A percentile compares a stretch with the other conserved stretches of the same genome.
Conservation (phyloP, 192 early-diverging fungal genomes). For the Gigaspora rosea region DNA sequence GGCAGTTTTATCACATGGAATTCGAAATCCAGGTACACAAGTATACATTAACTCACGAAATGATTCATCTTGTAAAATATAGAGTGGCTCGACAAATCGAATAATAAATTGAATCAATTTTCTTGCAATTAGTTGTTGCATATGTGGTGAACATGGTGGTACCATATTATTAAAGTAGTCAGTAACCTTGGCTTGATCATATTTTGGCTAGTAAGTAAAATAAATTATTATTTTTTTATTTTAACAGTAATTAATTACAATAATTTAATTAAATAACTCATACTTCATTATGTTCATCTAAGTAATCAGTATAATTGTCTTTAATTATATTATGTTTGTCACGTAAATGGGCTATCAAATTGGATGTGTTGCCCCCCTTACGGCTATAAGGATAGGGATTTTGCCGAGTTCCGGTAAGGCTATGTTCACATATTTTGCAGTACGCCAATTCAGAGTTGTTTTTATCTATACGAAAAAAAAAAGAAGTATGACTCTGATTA, state of each 20-base stretch:
- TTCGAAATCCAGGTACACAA: neutral
- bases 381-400: slow-evolving; percentile 7
- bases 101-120: slow-evolving; percentile 15
- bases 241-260: neutral
- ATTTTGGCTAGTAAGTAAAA: slow-evolving; percentile 5
- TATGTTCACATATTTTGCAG: slow-evolving; percentile 9
- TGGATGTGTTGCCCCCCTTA: slow-evolving; percentile 18
- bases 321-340: slow-evolving; percentile 16
- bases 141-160: neutral
- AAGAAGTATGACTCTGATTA: slow-evolving; percentile 6
- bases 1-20: neutral
- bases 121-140: slow-evolving; percentile 2
- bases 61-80: slow-evolving; percentile 2
- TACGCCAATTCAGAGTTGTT: neutral
- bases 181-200: neutral
- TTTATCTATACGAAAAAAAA: slow-evolving; percentile 9
- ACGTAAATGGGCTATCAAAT: neutral
- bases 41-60: neutral
- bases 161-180: neutral
- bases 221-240: neutral
- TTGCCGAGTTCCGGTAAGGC: neutral
- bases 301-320: slow-evolving; percentile 5
- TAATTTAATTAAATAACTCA: no score
- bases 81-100: neutral
- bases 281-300: slow-evolving; percentile 12